A percentile compares a stretch with the other conserved stretches of the same genome.
phyloP scores from a whole-genome alignment of 164 flowering plant species.

The Umbellularia californica region DNA sequence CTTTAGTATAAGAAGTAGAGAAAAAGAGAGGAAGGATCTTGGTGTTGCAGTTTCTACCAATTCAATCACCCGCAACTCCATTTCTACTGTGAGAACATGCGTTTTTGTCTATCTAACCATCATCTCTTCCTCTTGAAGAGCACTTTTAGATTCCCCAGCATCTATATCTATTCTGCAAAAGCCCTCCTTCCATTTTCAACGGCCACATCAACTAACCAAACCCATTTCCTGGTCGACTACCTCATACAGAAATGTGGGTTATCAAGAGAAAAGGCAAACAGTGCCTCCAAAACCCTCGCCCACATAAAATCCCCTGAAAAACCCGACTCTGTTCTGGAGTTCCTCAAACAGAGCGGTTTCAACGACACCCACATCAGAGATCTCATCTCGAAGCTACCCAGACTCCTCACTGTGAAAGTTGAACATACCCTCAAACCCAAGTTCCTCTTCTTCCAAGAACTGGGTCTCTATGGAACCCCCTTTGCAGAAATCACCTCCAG shows the following conservation, averaged over 20 bases:
- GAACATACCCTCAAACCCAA: slow-evolving; percentile 15
- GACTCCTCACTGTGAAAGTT: not conserved
- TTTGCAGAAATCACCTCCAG: slow-evolving; percentile 3
- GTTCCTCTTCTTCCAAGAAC: slow-evolving; percentile 3
- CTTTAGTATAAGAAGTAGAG: too few species aligned
- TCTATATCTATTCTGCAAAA: too few species aligned
- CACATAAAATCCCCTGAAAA: not conserved
- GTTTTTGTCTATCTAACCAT: too few species aligned
- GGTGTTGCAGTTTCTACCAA: too few species aligned
- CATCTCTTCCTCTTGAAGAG: too few species aligned
- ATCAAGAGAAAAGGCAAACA: not conserved
- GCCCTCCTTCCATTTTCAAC: not conserved
- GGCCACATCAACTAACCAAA: not conserved
- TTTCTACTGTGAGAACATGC: too few species aligned
- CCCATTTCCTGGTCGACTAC: not conserved
- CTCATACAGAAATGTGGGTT: slow-evolving; percentile 10
- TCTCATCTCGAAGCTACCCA: not conserved
- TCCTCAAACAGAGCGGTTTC: slow-evolving; percentile 14
- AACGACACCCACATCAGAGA: slow-evolving; percentile 11
- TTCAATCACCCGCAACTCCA: too few species aligned
- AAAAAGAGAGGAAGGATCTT: too few species aligned
- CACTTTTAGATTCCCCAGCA: too few species aligned
- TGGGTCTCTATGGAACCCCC: slow-evolving; percentile 7
- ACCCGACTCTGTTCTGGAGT: not conserved
- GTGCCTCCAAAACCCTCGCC: not conserved